Evolutionary conservation across 176 grass and related monocot genomes (phyloP).

Genomic region (Carex cristatella): DNA sequence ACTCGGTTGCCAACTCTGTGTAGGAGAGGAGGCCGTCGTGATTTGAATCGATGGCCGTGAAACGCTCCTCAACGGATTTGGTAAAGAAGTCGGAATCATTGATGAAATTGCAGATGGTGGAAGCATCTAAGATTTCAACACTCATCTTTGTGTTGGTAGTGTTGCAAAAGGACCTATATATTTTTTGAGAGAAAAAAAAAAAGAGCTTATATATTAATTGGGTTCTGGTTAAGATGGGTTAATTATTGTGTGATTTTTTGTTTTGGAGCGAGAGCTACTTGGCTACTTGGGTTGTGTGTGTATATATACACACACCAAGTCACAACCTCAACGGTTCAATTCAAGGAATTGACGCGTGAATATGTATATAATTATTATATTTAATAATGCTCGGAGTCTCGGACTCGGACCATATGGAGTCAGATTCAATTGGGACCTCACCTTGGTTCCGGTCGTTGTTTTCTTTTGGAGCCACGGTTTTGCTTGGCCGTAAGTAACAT

Average conservation of each 20-base stretch:
- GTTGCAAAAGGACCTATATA: background rate
- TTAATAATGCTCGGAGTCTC: background rate
- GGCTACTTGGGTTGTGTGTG: background rate
- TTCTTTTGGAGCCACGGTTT: background rate
- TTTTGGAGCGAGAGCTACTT: background rate
- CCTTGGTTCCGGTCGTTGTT: background rate
- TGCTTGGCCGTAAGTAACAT: background rate
- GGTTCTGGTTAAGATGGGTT: background rate
- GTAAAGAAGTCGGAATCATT: conserved; percentile 8
- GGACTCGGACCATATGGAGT: background rate
- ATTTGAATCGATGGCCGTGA: conserved; percentile 13
- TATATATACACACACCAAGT: background rate
- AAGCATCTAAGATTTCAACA: conserved; percentile 24
- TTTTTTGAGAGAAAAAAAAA: too few relatives aligned
- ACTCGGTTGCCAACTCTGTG: background rate
- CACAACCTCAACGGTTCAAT: background rate
- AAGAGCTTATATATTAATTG: background rate
- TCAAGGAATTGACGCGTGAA: background rate
- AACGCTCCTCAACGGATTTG: conserved; percentile 16
- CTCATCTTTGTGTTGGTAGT: conserved; percentile 14
- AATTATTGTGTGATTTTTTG: background rate
- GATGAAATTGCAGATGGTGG: conserved; percentile 24
- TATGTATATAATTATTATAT: background rate
- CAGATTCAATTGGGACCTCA: background rate
- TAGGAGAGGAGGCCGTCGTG: conserved; percentile 23